Percentiles rank a stretch among this genome's conserved stretches.
Conservation (phyloP, 2,329 filamentous ascomycete species). For the Diaporthe batatas region DNA sequence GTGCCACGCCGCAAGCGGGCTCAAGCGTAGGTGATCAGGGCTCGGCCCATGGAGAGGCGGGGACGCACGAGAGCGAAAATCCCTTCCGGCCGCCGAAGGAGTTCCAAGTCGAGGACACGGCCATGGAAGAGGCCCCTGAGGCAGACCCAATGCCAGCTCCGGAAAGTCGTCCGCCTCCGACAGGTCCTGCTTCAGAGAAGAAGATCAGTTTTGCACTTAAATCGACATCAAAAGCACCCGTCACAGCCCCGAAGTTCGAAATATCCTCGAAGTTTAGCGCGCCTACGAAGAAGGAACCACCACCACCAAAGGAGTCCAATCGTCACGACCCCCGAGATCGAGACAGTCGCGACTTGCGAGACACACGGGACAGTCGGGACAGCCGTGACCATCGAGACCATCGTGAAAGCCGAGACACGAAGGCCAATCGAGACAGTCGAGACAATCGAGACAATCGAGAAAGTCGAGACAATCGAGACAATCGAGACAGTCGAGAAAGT, state of each 20-base stretch:
- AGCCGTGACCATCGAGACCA: constrained; percentile 32
- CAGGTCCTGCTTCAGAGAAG: constrained; percentile 65
- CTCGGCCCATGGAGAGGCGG: constrained; percentile 51
- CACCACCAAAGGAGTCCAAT: constrained; percentile 53
- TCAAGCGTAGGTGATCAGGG: constrained; percentile 39
- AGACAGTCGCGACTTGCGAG: constrained; percentile 37
- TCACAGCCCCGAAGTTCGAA: constrained; percentile 72
- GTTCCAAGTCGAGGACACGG: constrained; percentile 73
- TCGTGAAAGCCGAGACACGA: constrained; percentile 43
- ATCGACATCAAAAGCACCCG: constrained; percentile 71
- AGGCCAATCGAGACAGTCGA: constrained; percentile 53
- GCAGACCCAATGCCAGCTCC: constrained; percentile 68
- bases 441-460: constrained; percentile 34
- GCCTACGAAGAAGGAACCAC: constrained; percentile 48
- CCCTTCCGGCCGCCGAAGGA: constrained; percentile 75
- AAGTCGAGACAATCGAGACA: constrained; percentile 46
- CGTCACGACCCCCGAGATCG: constrained; percentile 55
- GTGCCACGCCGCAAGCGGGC: constrained; percentile 42
- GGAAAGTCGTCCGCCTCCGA: constrained; percentile 62
- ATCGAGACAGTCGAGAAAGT: constrained; percentile 49
- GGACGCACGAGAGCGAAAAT: constrained; percentile 66
- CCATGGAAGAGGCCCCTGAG: constrained; percentile 60
- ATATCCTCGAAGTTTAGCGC: constrained; percentile 79
- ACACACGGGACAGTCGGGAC: constrained; percentile 52
- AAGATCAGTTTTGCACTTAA: constrained; percentile 98